phyloP scores from a whole-genome alignment of 768 basidiomycete species.

The Tricholoma furcatifolium region DNA sequence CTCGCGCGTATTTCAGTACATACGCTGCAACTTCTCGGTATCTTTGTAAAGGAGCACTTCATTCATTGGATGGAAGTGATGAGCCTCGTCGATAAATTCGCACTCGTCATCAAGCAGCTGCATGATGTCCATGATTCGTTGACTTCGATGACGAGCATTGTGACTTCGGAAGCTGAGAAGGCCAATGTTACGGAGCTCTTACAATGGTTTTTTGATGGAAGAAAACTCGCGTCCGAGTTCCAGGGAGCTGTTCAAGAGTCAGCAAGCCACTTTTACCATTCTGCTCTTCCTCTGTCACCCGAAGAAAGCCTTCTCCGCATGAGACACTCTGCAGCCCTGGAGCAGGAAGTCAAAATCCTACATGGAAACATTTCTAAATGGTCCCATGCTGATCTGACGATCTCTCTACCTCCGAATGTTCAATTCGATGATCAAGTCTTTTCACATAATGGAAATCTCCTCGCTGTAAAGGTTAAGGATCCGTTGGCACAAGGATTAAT shows the following conservation, averaged over 20 bases:
- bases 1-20: neutral
- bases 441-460: neutral
- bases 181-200: neutral
- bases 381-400: neutral
- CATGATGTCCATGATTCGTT: neutral
- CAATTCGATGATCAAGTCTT: neutral
- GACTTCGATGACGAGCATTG: neutral
- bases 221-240: neutral
- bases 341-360: neutral
- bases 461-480: too few species aligned
- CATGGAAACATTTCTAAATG: neutral
- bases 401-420: neutral
- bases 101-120: neutral
- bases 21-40: neutral
- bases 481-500: neutral
- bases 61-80: neutral
- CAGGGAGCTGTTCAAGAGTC: neutral
- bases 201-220: neutral
- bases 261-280: neutral
- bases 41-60: neutral
- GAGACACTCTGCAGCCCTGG: neutral
- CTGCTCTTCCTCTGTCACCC: neutral
- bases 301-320: neutral
- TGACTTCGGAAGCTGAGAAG: neutral
- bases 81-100: neutral